These are phyloP conservation scores for Hygrophorus pudorinus DNA, from an alignment of 768 basidiomycete genomes.

Conservation along the genomic window DNA sequence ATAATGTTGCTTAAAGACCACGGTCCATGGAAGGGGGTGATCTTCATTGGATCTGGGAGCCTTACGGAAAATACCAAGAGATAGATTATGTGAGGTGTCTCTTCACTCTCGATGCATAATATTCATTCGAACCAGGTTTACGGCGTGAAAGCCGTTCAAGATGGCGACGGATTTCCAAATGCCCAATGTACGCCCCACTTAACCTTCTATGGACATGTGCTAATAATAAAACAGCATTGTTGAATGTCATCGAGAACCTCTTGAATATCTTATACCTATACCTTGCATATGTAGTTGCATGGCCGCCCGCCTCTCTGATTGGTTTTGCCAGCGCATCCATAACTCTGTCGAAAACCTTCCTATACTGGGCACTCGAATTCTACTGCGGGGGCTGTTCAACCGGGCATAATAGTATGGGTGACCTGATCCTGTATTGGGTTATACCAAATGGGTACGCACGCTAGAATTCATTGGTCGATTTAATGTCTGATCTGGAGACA, in stretches of 20 bases:
- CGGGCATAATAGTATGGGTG: conserved; percentile 56
- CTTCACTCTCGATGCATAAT: neutral
- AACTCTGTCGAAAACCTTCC: conserved; percentile 76
- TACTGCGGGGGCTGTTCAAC: conserved; percentile 63
- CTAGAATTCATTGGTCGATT: neutral
- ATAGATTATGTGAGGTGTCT: conserved; percentile 24
- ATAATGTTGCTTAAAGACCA: conserved; percentile 36
- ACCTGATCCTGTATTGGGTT: conserved; percentile 54
- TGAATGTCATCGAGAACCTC: conserved; percentile 74
- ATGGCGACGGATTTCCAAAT: conserved; percentile 71
- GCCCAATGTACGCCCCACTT: conserved; percentile 58
- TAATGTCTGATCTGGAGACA: conserved; percentile 16
- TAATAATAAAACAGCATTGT: conserved; percentile 38
- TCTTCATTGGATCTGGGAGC: conserved; percentile 86
- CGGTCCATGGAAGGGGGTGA: conserved; percentile 85
- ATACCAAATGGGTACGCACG: conserved; percentile 66
- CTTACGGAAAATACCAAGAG: conserved; percentile 72
- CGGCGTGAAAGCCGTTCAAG: conserved; percentile 53
- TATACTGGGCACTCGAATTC: conserved; percentile 79
- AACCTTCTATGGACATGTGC: neutral
- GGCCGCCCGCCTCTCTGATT: conserved; percentile 60
- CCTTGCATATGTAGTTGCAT: conserved; percentile 49
- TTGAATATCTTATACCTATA: conserved; percentile 72
- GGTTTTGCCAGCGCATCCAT: conserved; percentile 66
- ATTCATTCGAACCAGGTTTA: conserved; percentile 44